These are phyloP conservation scores for Thielaviopsis musarum DNA, from an alignment of 2,329 filamentous ascomycete genomes.

Conservation along the genomic window DNA sequence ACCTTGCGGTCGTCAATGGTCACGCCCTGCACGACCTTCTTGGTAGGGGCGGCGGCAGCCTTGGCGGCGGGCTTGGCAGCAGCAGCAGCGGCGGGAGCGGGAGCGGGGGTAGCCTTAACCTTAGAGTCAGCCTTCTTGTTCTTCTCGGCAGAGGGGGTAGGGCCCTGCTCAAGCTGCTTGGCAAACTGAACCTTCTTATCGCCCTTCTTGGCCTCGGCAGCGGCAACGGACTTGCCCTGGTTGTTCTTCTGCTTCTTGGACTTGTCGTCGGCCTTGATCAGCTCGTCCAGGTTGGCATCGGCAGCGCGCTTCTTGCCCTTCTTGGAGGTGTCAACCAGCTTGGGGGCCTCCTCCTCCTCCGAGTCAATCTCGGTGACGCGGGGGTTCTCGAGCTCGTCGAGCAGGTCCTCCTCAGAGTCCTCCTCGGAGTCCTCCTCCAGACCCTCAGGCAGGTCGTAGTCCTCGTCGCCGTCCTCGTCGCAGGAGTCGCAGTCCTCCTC, in stretches of 20 bases:
- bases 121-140: constrained; percentile 80
- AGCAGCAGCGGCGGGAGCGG: constrained; percentile 71
- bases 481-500: constrained; percentile 29
- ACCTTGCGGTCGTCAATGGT: constrained; percentile 91
- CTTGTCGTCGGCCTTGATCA: constrained; percentile 64
- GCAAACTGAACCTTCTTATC: constrained; percentile 98
- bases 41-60: constrained; percentile 37
- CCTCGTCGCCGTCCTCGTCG: constrained; percentile 45
- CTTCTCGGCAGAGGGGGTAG: constrained; percentile 50
- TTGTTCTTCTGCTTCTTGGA: constrained; percentile 98
- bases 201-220: constrained; percentile 42
- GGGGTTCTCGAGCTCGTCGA: constrained; percentile 62
- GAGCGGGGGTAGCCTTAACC: constrained; percentile 95
- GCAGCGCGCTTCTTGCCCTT: constrained; percentile 87
- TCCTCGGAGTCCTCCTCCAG: constrained; percentile 43
- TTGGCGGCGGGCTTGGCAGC: constrained; percentile 17
- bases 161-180: constrained; percentile 96
- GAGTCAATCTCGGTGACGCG: constrained; percentile 71
- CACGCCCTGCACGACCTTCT: constrained; percentile 74
- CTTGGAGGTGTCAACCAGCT: constrained; percentile 36
- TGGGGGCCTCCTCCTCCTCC: constrained; percentile 57
- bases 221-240: constrained; percentile 66
- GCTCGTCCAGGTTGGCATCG: constrained; percentile 62
- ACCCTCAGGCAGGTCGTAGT: constrained; percentile 72
- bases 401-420: constrained; percentile 56